These are phyloP conservation scores for Aegilops tauschii DNA, from an alignment of 176 grass and related monocot species.

Conservation along the genomic window DNA sequence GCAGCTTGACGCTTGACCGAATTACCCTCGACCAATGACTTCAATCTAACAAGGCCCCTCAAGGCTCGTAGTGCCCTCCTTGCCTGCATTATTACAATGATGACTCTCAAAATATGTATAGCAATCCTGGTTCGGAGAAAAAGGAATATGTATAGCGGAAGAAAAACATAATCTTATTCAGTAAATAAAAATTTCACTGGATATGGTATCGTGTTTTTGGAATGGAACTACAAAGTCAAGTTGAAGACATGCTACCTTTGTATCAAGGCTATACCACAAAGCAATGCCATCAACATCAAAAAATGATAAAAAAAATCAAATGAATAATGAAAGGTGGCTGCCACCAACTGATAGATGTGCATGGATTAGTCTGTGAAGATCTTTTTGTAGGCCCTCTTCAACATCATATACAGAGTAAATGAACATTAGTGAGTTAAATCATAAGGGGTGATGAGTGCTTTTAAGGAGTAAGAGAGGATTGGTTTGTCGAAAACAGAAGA, in stretches of 20 bases:
- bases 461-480: background rate
- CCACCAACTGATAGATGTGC: constrained; percentile 50
- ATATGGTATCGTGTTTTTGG: background rate
- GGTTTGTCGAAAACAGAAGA: background rate
- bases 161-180: background rate
- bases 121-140: background rate
- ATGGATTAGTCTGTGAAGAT: constrained; percentile 20
- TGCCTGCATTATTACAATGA: constrained; percentile 52
- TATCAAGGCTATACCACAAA: constrained; percentile 2
- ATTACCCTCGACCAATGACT: constrained; percentile 83
- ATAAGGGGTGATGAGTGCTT: background rate
- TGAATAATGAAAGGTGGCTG: constrained; percentile 40
- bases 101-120: constrained; percentile 1
- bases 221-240: background rate
- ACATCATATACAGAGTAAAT: background rate
- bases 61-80: constrained; percentile 85
- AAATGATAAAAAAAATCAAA: constrained; percentile 39
- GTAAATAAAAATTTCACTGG: background rate
- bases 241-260: constrained; percentile 3
- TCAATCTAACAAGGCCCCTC: constrained; percentile 87
- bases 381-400: constrained; percentile 12
- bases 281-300: constrained; percentile 32
- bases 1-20: constrained; percentile 95
- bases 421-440: background rate
- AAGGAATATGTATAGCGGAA: background rate